Evolutionary conservation across 1,284 basidiomycete species (phyloP).

Genomic region (Sporisorium scitamineum): DNA sequence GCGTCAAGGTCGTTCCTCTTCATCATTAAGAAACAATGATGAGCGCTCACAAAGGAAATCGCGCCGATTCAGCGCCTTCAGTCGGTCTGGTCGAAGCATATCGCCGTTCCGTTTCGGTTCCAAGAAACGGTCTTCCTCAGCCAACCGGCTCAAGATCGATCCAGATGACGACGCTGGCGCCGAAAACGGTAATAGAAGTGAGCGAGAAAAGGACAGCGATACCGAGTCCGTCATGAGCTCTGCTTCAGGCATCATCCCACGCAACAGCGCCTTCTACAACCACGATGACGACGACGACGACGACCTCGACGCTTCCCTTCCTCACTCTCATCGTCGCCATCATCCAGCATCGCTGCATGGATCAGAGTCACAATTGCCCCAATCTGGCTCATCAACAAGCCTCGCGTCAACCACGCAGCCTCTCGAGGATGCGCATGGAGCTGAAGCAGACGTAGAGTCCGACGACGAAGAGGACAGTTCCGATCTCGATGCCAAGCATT

Average conservation of each 20-base stretch:
- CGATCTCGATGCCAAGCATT: slow-evolving; percentile 17
- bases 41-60: slow-evolving; percentile 25
- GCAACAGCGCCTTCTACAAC: slow-evolving; percentile 56
- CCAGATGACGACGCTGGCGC: slow-evolving; percentile 25
- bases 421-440: slow-evolving; percentile 22
- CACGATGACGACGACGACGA: slow-evolving; percentile 36
- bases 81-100: slow-evolving; percentile 31
- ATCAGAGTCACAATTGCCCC: slow-evolving; percentile 7
- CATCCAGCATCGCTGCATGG: slow-evolving; percentile 18
- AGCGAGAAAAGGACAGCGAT: slow-evolving; percentile 42
- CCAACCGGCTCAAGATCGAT: slow-evolving; percentile 29
- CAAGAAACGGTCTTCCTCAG: slow-evolving; percentile 28
- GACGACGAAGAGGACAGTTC: slow-evolving; percentile 23
- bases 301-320: slow-evolving; percentile 16
- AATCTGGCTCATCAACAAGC: slow-evolving; percentile 14
- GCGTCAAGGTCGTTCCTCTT: slow-evolving; percentile 5
- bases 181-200: slow-evolving; percentile 24
- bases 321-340: slow-evolving; percentile 16
- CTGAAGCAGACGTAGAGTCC: slow-evolving; percentile 41
- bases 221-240: slow-evolving; percentile 40
- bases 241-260: slow-evolving; percentile 43
- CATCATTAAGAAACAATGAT: slow-evolving; percentile 11
- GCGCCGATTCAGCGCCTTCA: slow-evolving; percentile 28
- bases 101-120: slow-evolving; percentile 48
- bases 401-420: slow-evolving; percentile 10